phyloP scores from a whole-genome alignment of 1,284 basidiomycete genomes.

The Meira miltonrushii region DNA sequence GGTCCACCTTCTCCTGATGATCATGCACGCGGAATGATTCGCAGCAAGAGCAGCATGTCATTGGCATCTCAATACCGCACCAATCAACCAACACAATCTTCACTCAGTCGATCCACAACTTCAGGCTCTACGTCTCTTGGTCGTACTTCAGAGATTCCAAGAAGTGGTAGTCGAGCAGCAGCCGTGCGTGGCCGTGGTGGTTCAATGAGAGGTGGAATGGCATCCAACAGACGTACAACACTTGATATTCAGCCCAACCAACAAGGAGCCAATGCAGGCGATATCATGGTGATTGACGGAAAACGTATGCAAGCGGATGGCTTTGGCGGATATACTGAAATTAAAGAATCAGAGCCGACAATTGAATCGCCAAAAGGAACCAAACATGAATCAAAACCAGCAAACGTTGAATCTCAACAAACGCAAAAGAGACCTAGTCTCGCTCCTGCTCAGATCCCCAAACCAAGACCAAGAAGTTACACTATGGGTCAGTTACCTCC shows the following conservation, averaged over 20 bases:
- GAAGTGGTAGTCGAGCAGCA: constrained; percentile 15
- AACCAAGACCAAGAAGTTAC: not conserved
- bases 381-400: not conserved
- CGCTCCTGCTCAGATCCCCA: constrained; percentile 1
- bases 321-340: constrained; percentile 31
- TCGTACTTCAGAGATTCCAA: constrained; percentile 28
- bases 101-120: too few species aligned
- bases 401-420: too few species aligned
- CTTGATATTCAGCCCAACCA: not conserved
- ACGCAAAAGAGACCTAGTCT: not conserved
- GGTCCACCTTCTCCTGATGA: not conserved
- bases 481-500: constrained; percentile 1
- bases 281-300: not conserved
- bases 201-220: not conserved
- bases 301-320: constrained; percentile 31
- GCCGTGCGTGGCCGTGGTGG: not conserved
- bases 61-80: constrained; percentile 17
- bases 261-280: not conserved
- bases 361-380: not conserved
- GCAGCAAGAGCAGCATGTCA: constrained; percentile 23
- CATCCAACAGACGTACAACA: not conserved
- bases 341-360: constrained; percentile 6
- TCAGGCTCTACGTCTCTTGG: constrained; percentile 26
- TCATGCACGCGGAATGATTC: constrained; percentile 9
- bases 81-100: constrained; percentile 8